Conservation (phyloP, 495 filamentous ascomycete species). For the Talaromyces trachyspermus region DNA sequence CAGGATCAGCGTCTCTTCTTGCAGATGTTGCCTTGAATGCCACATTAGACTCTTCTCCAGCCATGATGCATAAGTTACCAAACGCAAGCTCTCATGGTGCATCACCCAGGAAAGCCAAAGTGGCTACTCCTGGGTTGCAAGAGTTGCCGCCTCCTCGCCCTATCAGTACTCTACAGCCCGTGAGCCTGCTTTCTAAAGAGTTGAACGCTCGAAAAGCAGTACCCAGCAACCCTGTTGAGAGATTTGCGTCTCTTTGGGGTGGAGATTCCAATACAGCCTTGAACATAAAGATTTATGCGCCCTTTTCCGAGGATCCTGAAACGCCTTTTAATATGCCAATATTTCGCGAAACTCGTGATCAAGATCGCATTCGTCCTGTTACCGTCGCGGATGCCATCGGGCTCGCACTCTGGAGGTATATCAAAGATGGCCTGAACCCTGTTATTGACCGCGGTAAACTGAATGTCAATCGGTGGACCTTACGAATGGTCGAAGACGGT, state of each 20-base stretch:
- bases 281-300: slow-evolving; percentile 77
- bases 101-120: slow-evolving; percentile 54
- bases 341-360: slow-evolving; percentile 64
- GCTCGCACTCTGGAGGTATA: slow-evolving; percentile 77
- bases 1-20: slow-evolving; percentile 53
- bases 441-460: slow-evolving; percentile 57
- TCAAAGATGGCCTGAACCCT: slow-evolving; percentile 72
- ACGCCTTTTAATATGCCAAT: slow-evolving; percentile 73
- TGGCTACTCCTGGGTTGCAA: slow-evolving; percentile 53
- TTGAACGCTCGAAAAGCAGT: slow-evolving; percentile 75
- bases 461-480: slow-evolving; percentile 85
- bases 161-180: slow-evolving; percentile 73
- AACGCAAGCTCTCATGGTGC: slow-evolving; percentile 31
- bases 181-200: slow-evolving; percentile 61
- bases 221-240: slow-evolving; percentile 74
- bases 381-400: slow-evolving; percentile 90
- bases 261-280: slow-evolving; percentile 77
- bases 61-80: slow-evolving; percentile 37
- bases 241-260: slow-evolving; percentile 78
- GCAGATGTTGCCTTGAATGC: slow-evolving; percentile 42
- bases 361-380: slow-evolving; percentile 56
- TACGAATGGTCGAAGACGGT: slow-evolving; percentile 92
- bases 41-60: slow-evolving; percentile 34
- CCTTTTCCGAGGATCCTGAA: slow-evolving; percentile 66
- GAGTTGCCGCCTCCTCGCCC: slow-evolving; percentile 89